Percentiles rank a stretch among this genome's conserved stretches.
Conservation (phyloP, 176 grass and related monocot species). For the Elaeis guineensis region DNA sequence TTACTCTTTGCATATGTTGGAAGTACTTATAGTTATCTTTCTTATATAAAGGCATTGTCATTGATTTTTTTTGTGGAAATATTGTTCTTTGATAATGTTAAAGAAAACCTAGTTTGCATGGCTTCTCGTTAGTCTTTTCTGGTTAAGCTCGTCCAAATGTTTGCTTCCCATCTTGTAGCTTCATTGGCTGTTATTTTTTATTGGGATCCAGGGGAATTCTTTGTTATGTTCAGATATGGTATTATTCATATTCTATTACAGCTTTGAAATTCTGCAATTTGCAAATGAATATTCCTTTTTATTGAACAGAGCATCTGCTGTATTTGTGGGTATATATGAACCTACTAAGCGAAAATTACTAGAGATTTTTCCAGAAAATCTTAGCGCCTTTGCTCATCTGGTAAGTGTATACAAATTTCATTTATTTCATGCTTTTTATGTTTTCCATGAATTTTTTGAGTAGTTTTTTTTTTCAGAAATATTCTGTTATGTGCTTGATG, state of each 20-base stretch:
- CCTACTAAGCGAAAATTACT: conserved; percentile 77
- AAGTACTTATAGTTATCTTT: too few relatives aligned
- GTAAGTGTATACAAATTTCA: conserved; percentile 27
- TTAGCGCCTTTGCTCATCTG: conserved; percentile 92
- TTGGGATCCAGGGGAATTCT: neutral
- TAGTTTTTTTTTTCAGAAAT: too few relatives aligned
- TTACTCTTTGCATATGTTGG: too few relatives aligned
- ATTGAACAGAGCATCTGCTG: conserved; percentile 63
- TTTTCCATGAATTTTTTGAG: neutral
- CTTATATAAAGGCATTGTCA: too few relatives aligned
- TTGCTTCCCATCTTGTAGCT: neutral
- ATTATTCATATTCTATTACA: neutral
- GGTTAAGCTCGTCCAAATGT: too few relatives aligned
- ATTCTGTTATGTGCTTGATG: too few relatives aligned
- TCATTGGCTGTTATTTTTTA: neutral
- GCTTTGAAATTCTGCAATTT: too few relatives aligned
- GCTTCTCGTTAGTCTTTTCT: too few relatives aligned
- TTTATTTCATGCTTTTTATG: conserved; percentile 1
- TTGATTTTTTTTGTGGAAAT: neutral
- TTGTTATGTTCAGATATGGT: neutral
- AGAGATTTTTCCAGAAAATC: conserved; percentile 66
- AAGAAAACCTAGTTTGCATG: too few relatives aligned
- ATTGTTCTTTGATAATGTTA: neutral
- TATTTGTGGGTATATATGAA: conserved; percentile 96
- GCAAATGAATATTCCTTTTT: too few relatives aligned